A percentile compares a stretch with the other conserved stretches of the same genome.
phyloP scores from a whole-genome alignment of 1,139 yeast genomes.

The Saccharomycopsis hybrid region DNA sequence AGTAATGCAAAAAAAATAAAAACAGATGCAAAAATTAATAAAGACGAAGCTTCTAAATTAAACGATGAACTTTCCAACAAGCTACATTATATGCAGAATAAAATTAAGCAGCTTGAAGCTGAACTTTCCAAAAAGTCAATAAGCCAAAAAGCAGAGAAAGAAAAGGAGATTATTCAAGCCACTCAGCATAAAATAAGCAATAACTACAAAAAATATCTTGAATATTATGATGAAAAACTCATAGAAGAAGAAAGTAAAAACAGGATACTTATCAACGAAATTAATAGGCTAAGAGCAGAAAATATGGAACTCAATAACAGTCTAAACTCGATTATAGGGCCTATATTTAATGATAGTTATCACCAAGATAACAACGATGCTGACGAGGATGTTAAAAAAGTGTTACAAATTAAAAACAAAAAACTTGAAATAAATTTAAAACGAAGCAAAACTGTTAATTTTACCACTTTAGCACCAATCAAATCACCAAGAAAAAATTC shows the following conservation, averaged over 20 bases:
- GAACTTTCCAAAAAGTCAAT: conserved; percentile 23
- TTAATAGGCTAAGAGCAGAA: conserved; percentile 9
- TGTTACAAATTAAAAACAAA: background rate
- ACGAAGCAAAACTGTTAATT: background rate
- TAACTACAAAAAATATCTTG: conserved; percentile 31
- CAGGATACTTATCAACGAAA: conserved; percentile 21
- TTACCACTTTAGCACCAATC: background rate
- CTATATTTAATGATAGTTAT: conserved; percentile 5
- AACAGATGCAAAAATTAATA: conserved; percentile 50
- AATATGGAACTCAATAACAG: conserved; percentile 3
- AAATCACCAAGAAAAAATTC: background rate
- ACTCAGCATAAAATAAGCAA: conserved; percentile 29
- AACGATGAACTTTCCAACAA: conserved; percentile 26
- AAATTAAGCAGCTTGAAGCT: conserved; percentile 33
- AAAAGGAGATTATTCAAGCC: conserved; percentile 25
- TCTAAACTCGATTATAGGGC: conserved; percentile 9
- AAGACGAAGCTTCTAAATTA: conserved; percentile 31
- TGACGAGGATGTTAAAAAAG: background rate
- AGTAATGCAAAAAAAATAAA: conserved; percentile 65
- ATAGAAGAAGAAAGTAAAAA: conserved; percentile 26
- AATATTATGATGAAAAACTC: conserved; percentile 40
- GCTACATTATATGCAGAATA: conserved; percentile 35
- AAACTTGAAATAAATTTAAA: background rate
- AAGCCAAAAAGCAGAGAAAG: conserved; percentile 15
- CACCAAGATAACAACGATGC: background rate